Conservation (phyloP, 2,329 filamentous ascomycete species). For the Fusarium graminum region DNA sequence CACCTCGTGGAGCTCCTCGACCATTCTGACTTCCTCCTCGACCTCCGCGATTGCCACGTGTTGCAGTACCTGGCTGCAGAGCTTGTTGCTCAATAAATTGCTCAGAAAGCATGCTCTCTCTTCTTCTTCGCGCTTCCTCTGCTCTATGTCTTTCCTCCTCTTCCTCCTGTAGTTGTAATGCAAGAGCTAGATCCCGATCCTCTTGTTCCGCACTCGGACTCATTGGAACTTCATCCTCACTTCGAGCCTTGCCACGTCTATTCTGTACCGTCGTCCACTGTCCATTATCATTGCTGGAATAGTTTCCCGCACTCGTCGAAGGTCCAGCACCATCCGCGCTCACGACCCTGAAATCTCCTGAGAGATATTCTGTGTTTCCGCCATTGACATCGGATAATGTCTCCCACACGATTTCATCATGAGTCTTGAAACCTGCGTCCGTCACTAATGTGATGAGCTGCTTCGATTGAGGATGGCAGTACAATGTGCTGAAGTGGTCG, state of each 20-base stretch:
- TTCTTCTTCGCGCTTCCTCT: slow-evolving; percentile 70
- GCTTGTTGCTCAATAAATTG: slow-evolving; percentile 77
- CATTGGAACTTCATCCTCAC: slow-evolving; percentile 48
- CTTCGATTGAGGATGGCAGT: slow-evolving; percentile 83
- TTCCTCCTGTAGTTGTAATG: slow-evolving; percentile 93
- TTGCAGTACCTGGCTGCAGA: slow-evolving; percentile 51
- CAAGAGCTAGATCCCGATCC: slow-evolving; percentile 88
- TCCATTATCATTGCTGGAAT: slow-evolving; percentile 47
- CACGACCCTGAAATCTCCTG: slow-evolving; percentile 91
- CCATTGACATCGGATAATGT: slow-evolving; percentile 90
- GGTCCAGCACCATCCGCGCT: slow-evolving; percentile 61
- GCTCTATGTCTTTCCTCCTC: slow-evolving; percentile 84
- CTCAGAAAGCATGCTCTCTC: slow-evolving; percentile 77
- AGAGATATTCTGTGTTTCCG: slow-evolving; percentile 83
- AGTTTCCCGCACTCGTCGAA: slow-evolving; percentile 31
- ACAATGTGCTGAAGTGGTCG: slow-evolving; percentile 95
- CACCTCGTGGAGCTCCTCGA: slow-evolving; percentile 22
- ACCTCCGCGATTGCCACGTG: slow-evolving; percentile 42
- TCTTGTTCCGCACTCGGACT: slow-evolving; percentile 73
- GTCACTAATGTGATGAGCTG: slow-evolving; percentile 88
- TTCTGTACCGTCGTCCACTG: slow-evolving; percentile 69
- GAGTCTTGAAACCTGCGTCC: slow-evolving; percentile 87
- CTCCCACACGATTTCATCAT: slow-evolving; percentile 97
- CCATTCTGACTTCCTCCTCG: slow-evolving; percentile 12
- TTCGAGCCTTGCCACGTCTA: slow-evolving; percentile 49